Conservation (phyloP, 768 basidiomycete genomes). For the Pulveroboletus sp. region DNA sequence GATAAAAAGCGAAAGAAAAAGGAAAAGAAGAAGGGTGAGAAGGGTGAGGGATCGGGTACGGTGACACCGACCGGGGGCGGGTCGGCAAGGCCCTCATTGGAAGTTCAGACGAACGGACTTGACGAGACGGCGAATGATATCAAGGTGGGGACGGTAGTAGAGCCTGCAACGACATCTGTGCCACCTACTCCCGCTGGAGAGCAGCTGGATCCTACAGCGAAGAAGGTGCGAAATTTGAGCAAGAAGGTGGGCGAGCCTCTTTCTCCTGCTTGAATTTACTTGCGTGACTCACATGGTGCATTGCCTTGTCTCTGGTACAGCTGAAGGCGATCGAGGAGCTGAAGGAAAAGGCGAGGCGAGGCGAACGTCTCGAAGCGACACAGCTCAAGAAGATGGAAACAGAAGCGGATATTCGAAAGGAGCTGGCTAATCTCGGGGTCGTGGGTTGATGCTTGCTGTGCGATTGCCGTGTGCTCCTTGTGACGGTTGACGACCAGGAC, state of each 20-base stretch:
- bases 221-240: slow-evolving; percentile 90
- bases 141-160: slow-evolving; percentile 6
- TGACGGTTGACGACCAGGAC: not conserved
- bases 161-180: slow-evolving; percentile 25
- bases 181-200: slow-evolving; percentile 55
- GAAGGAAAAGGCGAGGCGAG: slow-evolving; percentile 85
- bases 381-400: slow-evolving; percentile 97
- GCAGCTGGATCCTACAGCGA: slow-evolving; percentile 73
- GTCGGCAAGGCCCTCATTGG: slow-evolving; percentile 33
- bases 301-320: slow-evolving; percentile 34
- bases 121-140: slow-evolving; percentile 13
- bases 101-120: slow-evolving; percentile 31
- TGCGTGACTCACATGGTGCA: not conserved
- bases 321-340: slow-evolving; percentile 98
- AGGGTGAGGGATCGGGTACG: slow-evolving; percentile 25
- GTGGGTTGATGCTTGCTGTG: slow-evolving; percentile 7
- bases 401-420: slow-evolving; percentile 78
- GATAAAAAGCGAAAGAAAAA: slow-evolving; percentile 49
- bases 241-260: slow-evolving; percentile 69
- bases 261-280: not conserved
- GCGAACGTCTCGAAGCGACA: slow-evolving; percentile 90
- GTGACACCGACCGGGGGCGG: slow-evolving; percentile 26
- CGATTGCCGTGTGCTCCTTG: not conserved
- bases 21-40: slow-evolving; percentile 50
- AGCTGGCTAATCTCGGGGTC: slow-evolving; percentile 48